phyloP scores from a whole-genome alignment of 306 rosid species.

The Leucaena leucocephala region DNA sequence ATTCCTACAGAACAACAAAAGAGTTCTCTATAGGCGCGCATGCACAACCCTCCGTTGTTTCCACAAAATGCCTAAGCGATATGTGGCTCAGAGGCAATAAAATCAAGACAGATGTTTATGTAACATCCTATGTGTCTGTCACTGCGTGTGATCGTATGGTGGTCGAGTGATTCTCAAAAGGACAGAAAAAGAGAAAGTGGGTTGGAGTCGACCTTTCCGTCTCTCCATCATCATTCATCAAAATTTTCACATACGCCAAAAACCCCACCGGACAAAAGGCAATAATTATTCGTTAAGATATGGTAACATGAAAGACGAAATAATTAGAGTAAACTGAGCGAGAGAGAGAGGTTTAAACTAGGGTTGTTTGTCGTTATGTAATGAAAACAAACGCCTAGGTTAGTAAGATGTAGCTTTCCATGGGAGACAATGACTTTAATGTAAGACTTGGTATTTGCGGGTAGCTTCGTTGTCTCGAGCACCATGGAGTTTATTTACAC shows the following conservation, averaged over 20 bases:
- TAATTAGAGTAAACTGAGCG: neutral
- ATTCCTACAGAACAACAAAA: conserved; percentile 13
- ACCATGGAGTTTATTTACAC: conserved; percentile 3
- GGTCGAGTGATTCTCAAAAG: conserved; percentile 33
- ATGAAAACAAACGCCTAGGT: neutral
- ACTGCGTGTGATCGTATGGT: conserved; percentile 13
- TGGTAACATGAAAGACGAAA: neutral
- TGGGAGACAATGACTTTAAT: conserved; percentile 11
- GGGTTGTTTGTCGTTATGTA: neutral
- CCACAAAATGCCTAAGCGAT: conserved; percentile 7
- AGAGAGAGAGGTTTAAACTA: neutral
- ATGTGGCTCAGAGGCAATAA: conserved; percentile 16
- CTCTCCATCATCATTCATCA: neutral
- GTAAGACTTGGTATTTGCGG: conserved; percentile 3
- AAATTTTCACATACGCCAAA: conserved; percentile 26
- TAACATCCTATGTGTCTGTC: conserved; percentile 26
- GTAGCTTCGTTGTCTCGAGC: conserved; percentile 13
- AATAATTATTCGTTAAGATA: neutral
- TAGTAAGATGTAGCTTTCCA: neutral
- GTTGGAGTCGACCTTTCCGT: conserved; percentile 14
- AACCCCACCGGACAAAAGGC: conserved; percentile 17
- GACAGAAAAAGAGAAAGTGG: conserved; percentile 26
- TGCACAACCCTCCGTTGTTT: conserved; percentile 34
- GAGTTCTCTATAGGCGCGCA: conserved; percentile 32
- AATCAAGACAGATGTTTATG: conserved; percentile 32